Evolutionary conservation across 768 basidiomycete genomes (phyloP), one percentile per base, ranked within the genome.

Genomic region (Mrakia hoshinonis): DNA sequence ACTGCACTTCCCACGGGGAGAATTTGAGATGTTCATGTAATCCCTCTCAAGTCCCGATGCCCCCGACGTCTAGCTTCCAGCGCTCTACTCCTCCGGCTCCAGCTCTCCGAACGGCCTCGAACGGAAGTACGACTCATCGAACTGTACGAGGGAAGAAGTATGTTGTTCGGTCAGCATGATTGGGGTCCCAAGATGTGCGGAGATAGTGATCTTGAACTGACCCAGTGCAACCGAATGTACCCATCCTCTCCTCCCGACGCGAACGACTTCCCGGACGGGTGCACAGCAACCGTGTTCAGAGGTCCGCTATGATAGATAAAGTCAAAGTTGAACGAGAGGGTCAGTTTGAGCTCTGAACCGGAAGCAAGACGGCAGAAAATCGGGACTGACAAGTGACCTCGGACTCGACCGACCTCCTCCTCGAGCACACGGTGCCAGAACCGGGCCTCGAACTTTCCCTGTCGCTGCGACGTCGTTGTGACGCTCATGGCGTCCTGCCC

Each of bases 371-470:
- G 26, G 31, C 13, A 12, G 38, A 52, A 39, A 20, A 64, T 51
- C 61, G 18, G 26, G 4, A 86, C 92, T 75, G 77, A 96, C 93
- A 98, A 99, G 80, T 98, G 95, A 15, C 96, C 96, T 79, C 93
- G 94, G 52, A 99, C 94, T 13, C 94, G 87, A 22, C 95, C 93
- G 67, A 98, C 89, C 79, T 98, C 95, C 82, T 96, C 93, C 80
- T 95, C 93, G 76, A 95, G 90, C 47, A 95, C 84, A 75, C 89
- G 92, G 83, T 99, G 95, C 92, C 93, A 98, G 82, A 99, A 97
- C 48, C 93, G 85, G 13, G 92, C 91, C 81, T 98, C 96, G 79
- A 99, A 99, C 81, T 97, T 96, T 26, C 95, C 96, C 79, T 96
- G 91, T 65, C 96, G 87, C 29, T 87, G 77, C 1, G 92, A 92